phyloP scores from a whole-genome alignment of 73 alveolate genomes.

The Paramecium octaurelia region DNA sequence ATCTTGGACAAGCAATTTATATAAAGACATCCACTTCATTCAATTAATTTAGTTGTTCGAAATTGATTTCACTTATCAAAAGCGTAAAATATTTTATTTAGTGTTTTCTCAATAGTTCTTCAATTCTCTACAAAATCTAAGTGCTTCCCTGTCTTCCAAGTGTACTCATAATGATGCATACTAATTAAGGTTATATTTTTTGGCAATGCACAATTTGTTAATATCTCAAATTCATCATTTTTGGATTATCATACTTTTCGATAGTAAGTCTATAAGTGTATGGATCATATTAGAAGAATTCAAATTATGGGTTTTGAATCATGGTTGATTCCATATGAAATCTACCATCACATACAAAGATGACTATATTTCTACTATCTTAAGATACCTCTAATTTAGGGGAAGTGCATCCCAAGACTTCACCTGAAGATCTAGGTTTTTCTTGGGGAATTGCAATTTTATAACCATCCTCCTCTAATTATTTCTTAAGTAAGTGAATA shows the following conservation, averaged over 20 bases:
- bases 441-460: constrained; percentile 84
- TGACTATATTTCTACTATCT: constrained; percentile 65
- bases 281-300: constrained; percentile 93
- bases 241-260: constrained; percentile 85
- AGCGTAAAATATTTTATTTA: constrained; percentile 75
- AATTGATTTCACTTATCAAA: constrained; percentile 91
- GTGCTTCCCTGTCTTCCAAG: constrained; percentile 99
- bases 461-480: constrained; percentile 78
- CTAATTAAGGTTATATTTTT: constrained; percentile 37
- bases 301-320: constrained; percentile 94
- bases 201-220: constrained; percentile 82
- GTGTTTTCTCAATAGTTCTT: constrained; percentile 75
- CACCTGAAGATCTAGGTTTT: constrained; percentile 99
- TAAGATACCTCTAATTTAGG: constrained; percentile 80
- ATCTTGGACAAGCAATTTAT: constrained; percentile 93
- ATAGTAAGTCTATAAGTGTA: constrained; percentile 83
- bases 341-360: constrained; percentile 98
- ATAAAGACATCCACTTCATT: constrained; percentile 92
- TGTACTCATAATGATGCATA: constrained; percentile 95
- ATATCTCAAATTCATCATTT: constrained; percentile 86
- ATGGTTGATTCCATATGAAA: constrained; percentile 99
- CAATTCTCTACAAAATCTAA: constrained; percentile 84
- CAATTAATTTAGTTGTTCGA: constrained; percentile 75
- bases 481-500: constrained; percentile 68
- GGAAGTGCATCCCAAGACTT: constrained; percentile 99